phyloP scores from a whole-genome alignment of 2,329 filamentous ascomycete genomes.

The Graphiopsis chlorocephala region DNA sequence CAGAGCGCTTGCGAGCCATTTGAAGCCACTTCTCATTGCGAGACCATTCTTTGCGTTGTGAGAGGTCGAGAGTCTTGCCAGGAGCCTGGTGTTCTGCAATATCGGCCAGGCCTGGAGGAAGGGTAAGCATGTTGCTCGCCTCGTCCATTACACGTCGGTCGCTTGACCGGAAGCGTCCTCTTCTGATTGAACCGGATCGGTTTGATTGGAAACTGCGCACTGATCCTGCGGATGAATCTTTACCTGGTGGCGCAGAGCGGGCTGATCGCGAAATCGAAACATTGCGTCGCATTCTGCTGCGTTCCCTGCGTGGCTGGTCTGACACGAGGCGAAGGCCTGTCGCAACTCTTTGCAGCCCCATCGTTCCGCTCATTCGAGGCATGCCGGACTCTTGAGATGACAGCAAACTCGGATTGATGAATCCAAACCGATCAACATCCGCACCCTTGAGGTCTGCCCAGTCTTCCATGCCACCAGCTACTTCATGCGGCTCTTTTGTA shows the following conservation, averaged over 20 bases:
- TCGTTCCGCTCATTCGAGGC: constrained; percentile 17
- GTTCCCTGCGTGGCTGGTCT: constrained; percentile 53
- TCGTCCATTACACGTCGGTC: constrained; percentile 57
- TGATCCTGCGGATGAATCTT: constrained; percentile 34
- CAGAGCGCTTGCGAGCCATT: constrained; percentile 54
- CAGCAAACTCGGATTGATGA: constrained; percentile 51
- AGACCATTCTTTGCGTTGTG: constrained; percentile 58
- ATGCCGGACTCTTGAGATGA: constrained; percentile 32
- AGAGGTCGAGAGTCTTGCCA: constrained; percentile 45
- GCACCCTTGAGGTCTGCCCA: constrained; percentile 60
- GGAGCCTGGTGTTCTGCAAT: constrained; percentile 48
- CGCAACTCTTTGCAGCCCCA: constrained; percentile 55
- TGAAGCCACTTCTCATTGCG: constrained; percentile 66
- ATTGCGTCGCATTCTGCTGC: constrained; percentile 51
- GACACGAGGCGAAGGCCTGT: constrained; percentile 58
- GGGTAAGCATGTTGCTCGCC: constrained; percentile 63
- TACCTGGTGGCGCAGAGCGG: constrained; percentile 34
- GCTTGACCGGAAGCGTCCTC: constrained; percentile 47
- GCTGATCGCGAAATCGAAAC: constrained; percentile 48
- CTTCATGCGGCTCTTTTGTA: constrained; percentile 51
- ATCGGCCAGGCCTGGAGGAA: constrained; percentile 52
- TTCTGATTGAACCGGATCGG: constrained; percentile 34
- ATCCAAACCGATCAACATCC: constrained; percentile 64
- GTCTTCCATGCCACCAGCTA: constrained; percentile 63
- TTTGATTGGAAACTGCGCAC: constrained; percentile 41